Evolutionary conservation across 805 yeast genomes (phyloP), one percentile per base, ranked within the genome.

Genomic region (Nakazawaea holstii): DNA sequence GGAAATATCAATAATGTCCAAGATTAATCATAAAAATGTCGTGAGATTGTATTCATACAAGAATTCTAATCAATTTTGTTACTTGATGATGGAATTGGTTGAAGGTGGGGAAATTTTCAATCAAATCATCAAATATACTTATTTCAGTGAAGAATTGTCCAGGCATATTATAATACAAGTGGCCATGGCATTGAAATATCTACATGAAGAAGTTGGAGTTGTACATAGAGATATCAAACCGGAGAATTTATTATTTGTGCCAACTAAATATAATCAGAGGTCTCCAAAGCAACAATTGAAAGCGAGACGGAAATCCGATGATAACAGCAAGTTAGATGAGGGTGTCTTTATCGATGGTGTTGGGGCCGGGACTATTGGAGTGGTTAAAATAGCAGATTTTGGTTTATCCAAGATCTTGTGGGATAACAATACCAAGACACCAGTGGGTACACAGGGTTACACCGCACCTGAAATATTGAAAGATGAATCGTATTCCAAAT

Each of bases 191-290:
- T 70, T 87, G 26, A 69, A 78, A 56, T 86, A 84, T 61, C 62
- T 87, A 55, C 95, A 87, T 62, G 80, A 77, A 48, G 80, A 77
- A 52, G 77, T 80, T 42, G 94, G 94, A 6, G 79, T 87, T 45
- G 95, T 86, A 31, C 95, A 87, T 65, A 70, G 95, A 53, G 95
- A 87, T 62, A 78, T 87, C 51, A 87, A 87, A 59, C 92, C 95
- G 0, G 95, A 87, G 58, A 87, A 87, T 57, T 64, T 87, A 40
- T 68, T 87, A 35, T 87, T 74, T 62, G 74, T 75, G 47, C 83
- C 85, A 10, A 80, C 84, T 47, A 79, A 72, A 4, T 66, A 69
- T 42, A 61, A 69, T 3, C 81, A 87, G 2, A 59, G 79, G 15
- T 52, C 73, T 17, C 48, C 58, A 49, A 55, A 33, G 54, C 85